Evolutionary conservation across 129 eudicot genomes (phyloP).

Genomic region (Heracleum sosnowskyi): DNA sequence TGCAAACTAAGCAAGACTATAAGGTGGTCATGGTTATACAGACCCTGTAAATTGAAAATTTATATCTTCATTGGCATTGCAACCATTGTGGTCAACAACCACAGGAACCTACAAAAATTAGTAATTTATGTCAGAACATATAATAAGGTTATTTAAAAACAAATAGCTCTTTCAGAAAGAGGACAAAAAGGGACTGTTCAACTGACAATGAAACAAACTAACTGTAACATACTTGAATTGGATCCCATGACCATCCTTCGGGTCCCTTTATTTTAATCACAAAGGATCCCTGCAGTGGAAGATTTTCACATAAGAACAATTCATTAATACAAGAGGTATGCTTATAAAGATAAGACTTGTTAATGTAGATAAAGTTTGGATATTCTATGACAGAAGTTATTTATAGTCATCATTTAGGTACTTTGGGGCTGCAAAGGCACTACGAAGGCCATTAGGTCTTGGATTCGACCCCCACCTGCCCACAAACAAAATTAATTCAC

Average conservation of each 20-base stretch:
- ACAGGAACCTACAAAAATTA: constrained; percentile 69
- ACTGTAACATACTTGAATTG: constrained; percentile 54
- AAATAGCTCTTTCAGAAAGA: not conserved
- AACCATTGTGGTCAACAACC: constrained; percentile 74
- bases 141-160: constrained; percentile 10
- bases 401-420: not conserved
- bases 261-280: constrained; percentile 89
- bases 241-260: constrained; percentile 95
- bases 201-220: not conserved
- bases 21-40: constrained; percentile 16
- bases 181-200: not conserved
- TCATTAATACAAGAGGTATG: constrained; percentile 4
- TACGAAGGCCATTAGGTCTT: not conserved
- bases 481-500: not conserved
- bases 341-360: not conserved
- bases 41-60: constrained; percentile 94
- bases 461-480: not conserved
- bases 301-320: constrained; percentile 15
- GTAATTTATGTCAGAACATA: constrained; percentile 8
- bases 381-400: not conserved
- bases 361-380: not conserved
- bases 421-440: not conserved
- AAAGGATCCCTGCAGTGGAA: constrained; percentile 77
- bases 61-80: constrained; percentile 93
- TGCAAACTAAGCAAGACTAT: not conserved